Percentiles rank a stretch among this genome's conserved stretches.
phyloP scores from a whole-genome alignment of 768 basidiomycete species.

The Agaricus subrufescens region DNA sequence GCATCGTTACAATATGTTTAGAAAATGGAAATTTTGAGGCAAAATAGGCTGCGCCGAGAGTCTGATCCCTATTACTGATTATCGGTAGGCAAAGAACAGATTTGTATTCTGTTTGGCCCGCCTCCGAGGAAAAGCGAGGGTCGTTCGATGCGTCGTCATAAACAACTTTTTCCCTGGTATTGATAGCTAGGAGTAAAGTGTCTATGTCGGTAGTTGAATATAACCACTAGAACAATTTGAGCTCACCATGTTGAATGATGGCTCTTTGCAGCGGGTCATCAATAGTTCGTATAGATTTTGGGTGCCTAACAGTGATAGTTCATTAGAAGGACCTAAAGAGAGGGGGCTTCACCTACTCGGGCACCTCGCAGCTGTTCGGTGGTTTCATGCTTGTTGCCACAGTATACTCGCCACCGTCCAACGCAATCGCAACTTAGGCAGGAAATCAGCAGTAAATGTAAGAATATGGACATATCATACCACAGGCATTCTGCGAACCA shows the following conservation, averaged over 20 bases:
- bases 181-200: slow-evolving; percentile 40
- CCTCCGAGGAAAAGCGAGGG: slow-evolving; percentile 65
- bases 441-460: background rate
- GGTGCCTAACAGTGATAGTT: slow-evolving; percentile 36
- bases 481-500: slow-evolving; percentile 61
- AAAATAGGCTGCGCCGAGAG: slow-evolving; percentile 66
- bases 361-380: slow-evolving; percentile 59
- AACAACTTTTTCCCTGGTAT: slow-evolving; percentile 57
- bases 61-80: slow-evolving; percentile 71
- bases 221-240: slow-evolving; percentile 2
- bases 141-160: slow-evolving; percentile 61
- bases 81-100: slow-evolving; percentile 69
- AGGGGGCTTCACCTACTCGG: slow-evolving; percentile 44
- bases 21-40: slow-evolving; percentile 65
- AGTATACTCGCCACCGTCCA: slow-evolving; percentile 67
- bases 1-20: slow-evolving; percentile 51
- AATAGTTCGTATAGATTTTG: slow-evolving; percentile 53
- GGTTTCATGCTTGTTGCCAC: slow-evolving; percentile 62
- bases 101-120: slow-evolving; percentile 52
- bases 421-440: slow-evolving; percentile 54
- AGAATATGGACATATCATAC: slow-evolving; percentile 19
- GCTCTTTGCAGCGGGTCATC: slow-evolving; percentile 60
- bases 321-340: slow-evolving; percentile 3
- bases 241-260: slow-evolving; percentile 60
- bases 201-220: background rate